phyloP scores from a whole-genome alignment of 768 basidiomycete species.

The Rubroboletus pulcherrimus region DNA sequence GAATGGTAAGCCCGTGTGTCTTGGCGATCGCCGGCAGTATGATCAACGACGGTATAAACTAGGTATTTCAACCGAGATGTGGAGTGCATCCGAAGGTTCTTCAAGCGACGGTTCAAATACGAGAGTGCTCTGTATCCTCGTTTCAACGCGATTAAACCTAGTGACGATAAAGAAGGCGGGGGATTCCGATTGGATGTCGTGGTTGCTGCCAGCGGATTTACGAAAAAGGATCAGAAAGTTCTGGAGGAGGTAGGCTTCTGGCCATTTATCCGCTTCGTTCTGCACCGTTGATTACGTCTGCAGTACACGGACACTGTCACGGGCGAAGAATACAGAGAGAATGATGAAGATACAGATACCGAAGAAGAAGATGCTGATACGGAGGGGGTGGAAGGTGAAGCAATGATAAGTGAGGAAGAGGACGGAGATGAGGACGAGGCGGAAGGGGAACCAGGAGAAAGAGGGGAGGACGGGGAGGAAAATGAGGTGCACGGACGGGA shows the following conservation, averaged over 20 bases:
- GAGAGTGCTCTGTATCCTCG: slow-evolving; percentile 87
- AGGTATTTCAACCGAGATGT: slow-evolving; percentile 99
- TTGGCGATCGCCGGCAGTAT: slow-evolving; percentile 10
- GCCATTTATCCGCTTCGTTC: slow-evolving; percentile 17
- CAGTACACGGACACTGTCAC: slow-evolving; percentile 67
- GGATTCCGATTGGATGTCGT: slow-evolving; percentile 80
- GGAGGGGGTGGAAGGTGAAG: slow-evolving; percentile 37
- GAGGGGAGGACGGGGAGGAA: slow-evolving; percentile 30
- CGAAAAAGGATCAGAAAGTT: slow-evolving; percentile 72
- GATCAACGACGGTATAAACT: slow-evolving; percentile 11
- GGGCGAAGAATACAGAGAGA: slow-evolving; percentile 32
- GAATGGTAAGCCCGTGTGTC: slow-evolving; percentile 65
- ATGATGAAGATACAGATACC: slow-evolving; percentile 26
- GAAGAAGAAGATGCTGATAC: slow-evolving; percentile 38
- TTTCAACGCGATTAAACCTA: slow-evolving; percentile 49
- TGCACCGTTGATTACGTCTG: slow-evolving; percentile 21
- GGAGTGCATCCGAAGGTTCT: slow-evolving; percentile 92
- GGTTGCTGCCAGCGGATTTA: slow-evolving; percentile 93
- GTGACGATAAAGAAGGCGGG: slow-evolving; percentile 39
- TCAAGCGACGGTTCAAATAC: slow-evolving; percentile 85
- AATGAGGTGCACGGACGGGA: slow-evolving; percentile 19
- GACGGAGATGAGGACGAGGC: slow-evolving; percentile 36
- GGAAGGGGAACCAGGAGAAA: slow-evolving; percentile 37
- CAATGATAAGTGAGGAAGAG: slow-evolving; percentile 24
- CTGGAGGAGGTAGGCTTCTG: slow-evolving; percentile 71